Conservation (phyloP, 163 green algal species). For the Chlorella variabilis region DNA sequence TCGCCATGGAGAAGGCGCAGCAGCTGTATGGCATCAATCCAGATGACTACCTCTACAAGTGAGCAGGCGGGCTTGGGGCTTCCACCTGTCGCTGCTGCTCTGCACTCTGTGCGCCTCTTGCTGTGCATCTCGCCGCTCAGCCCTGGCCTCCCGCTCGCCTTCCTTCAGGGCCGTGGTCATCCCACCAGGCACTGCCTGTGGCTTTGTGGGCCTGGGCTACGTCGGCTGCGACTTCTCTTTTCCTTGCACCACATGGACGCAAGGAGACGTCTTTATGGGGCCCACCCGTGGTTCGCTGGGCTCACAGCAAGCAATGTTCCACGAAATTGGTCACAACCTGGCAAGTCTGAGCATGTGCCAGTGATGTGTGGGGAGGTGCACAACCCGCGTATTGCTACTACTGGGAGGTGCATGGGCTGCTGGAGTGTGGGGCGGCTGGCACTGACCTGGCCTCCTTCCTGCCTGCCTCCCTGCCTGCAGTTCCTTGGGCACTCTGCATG, state of each 20-base stretch:
- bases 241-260: neutral
- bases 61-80: too few species aligned
- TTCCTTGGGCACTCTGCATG: neutral
- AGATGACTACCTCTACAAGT: neutral
- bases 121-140: too few species aligned
- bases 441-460: too few species aligned
- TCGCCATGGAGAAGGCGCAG: neutral
- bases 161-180: neutral
- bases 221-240: constrained; percentile 1
- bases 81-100: too few species aligned
- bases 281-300: neutral
- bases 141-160: too few species aligned
- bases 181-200: neutral
- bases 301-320: neutral
- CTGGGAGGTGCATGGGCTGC: too few species aligned
- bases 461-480: neutral
- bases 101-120: too few species aligned
- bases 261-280: neutral
- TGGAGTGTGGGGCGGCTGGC: too few species aligned
- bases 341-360: neutral
- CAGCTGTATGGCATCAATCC: neutral
- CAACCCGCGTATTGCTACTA: too few species aligned
- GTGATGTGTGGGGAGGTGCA: too few species aligned
- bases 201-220: neutral
- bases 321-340: neutral